Base-by-base conservation (phyloP, 805 yeast genomes). In the Maudiozyma turicensis region DNA sequence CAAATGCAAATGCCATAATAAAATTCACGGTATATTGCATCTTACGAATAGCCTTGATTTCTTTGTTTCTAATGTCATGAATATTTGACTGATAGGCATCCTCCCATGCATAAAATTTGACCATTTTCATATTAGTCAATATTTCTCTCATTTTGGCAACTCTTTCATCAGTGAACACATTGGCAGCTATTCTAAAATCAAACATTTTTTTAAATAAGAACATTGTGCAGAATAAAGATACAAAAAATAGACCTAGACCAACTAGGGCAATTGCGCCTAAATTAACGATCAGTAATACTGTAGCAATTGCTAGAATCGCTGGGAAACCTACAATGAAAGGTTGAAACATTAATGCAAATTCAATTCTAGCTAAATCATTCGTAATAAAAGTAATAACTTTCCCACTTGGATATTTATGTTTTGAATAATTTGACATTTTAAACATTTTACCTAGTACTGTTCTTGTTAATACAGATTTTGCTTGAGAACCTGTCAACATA, bases 71-170 rank as follows among this genome's bases (percentile, higher is more conserved):
- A 30, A 78, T 71, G 10, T 71, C 73, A 13, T 77, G 59, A 35
- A 90, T 75, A 47, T 74, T 69, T 8, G 73, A 64, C 48, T 73
- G 73, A 62, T 87, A 90, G 0, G 96, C 89, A 33, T 72, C 73
- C 67, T 90, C 97, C 96, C 96, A 90, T 1, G 95, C 86, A 63
- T 89, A 90, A 63, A 77, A 85, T 69, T 90, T 90, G 64, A 90
- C 86, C 70, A 84, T 76, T 60, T 85, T 86, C 74, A 90, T 77
- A 55, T 84, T 80, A 59, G 77, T 80, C 54, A 90, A 71, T 30
- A 88, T 78, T 64, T 90, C 98, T 55, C 86, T 83, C 64, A 88
- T 81, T 45, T 78, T 72, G 44, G 80, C 74, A 26, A 90, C 87
- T 59, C 98, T 80, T 20, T 70, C 65, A 64, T 90, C 98, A 2